A percentile compares a stretch with the other conserved stretches of the same genome.
Evolutionary conservation across 1,284 basidiomycete genomes (phyloP).

Genomic region (Phaffia rhodozyma): DNA sequence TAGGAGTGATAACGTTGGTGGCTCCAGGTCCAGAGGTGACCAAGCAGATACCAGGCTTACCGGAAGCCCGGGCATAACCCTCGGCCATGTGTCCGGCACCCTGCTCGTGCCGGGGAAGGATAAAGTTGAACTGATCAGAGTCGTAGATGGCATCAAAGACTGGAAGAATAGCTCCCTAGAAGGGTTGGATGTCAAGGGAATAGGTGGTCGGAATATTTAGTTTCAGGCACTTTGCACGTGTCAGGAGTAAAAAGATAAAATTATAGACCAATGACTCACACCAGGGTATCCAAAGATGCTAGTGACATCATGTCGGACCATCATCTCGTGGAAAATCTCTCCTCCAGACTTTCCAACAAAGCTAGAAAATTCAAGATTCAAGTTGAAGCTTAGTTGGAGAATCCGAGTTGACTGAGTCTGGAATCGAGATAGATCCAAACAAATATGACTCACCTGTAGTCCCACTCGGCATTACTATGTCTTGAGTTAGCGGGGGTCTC

Average conservation of each 20-base stretch:
- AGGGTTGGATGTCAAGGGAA: not conserved
- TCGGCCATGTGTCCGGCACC: constrained; percentile 99
- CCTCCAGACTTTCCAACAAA: constrained; percentile 93
- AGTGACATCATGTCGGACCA: constrained; percentile 91
- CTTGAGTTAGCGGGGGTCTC: constrained; percentile 3
- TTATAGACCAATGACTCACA: constrained; percentile 17
- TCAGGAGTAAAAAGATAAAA: not conserved
- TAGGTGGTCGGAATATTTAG: not conserved
- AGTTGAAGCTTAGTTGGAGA: not conserved
- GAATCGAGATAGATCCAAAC: not conserved
- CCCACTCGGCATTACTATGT: constrained; percentile 11
- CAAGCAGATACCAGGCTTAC: constrained; percentile 93
- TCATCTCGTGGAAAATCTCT: constrained; percentile 99
- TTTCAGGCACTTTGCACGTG: not conserved
- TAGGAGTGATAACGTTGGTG: constrained; percentile 93
- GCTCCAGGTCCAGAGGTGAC: constrained; percentile 97
- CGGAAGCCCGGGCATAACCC: constrained; percentile 93
- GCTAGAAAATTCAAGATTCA: constrained; percentile 22
- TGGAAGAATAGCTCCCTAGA: constrained; percentile 76
- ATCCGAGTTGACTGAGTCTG: not conserved
- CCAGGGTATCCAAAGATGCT: constrained; percentile 98
- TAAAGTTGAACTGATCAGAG: constrained; percentile 87
- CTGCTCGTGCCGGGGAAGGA: constrained; percentile 92
- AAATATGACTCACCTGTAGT: constrained; percentile 10
- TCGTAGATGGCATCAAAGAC: constrained; percentile 99